These are phyloP conservation scores for Penicillium riverlandense DNA, from an alignment of 495 filamentous ascomycete species.

Conservation along the genomic window DNA sequence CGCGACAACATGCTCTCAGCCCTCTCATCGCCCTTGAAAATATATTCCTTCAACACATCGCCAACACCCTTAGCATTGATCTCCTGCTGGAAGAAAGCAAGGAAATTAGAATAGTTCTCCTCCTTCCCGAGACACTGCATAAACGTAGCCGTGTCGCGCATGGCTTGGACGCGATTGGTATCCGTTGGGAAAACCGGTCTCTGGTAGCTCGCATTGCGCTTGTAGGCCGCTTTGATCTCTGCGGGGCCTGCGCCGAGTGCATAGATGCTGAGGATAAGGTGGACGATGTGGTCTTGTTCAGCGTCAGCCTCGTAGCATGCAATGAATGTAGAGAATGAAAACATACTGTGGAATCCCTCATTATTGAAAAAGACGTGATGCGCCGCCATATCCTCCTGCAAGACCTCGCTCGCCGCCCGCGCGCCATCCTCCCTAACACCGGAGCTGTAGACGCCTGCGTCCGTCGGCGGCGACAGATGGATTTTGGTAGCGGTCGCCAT, in stretches of 20 bases:
- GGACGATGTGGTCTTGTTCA: slow-evolving; percentile 53
- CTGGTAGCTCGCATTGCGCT: slow-evolving; percentile 56
- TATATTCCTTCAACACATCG: slow-evolving; percentile 51
- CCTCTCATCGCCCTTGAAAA: slow-evolving; percentile 55
- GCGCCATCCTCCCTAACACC: slow-evolving; percentile 52
- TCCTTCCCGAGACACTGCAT: slow-evolving; percentile 43
- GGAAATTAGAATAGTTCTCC: slow-evolving; percentile 57
- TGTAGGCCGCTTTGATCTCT: slow-evolving; percentile 50
- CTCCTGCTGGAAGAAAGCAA: slow-evolving; percentile 65
- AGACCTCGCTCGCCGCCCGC: slow-evolving; percentile 49
- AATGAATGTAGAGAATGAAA: background rate
- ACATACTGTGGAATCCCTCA: slow-evolving; percentile 59
- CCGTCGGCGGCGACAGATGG: slow-evolving; percentile 41
- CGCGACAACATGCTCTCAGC: slow-evolving; percentile 57
- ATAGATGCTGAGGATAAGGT: slow-evolving; percentile 69
- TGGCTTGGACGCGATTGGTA: slow-evolving; percentile 36
- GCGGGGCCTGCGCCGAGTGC: slow-evolving; percentile 59
- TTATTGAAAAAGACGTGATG: slow-evolving; percentile 77
- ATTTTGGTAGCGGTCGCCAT: slow-evolving; percentile 65
- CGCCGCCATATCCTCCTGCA: slow-evolving; percentile 67
- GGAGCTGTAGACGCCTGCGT: slow-evolving; percentile 51
- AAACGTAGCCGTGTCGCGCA: slow-evolving; percentile 47
- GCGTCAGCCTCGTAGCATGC: background rate
- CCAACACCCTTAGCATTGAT: slow-evolving; percentile 56
- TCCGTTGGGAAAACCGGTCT: slow-evolving; percentile 34